Evolutionary conservation across 2,329 filamentous ascomycete species (phyloP).

Genomic region (Anthostomella pinea): DNA sequence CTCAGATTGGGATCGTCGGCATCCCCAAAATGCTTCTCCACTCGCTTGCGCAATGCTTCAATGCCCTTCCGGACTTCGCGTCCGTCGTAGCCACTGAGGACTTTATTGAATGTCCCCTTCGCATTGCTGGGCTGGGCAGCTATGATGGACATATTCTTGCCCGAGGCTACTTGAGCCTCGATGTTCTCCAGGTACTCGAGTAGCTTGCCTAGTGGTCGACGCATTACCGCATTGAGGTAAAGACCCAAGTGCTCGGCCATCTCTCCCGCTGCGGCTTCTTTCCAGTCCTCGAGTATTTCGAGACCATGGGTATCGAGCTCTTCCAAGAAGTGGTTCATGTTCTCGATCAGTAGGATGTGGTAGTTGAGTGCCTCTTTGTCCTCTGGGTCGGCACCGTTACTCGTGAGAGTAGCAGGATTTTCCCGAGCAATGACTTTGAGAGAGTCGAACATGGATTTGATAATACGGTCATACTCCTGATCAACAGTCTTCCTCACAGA

Average conservation of each 20-base stretch:
- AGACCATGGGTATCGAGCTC: constrained; percentile 77
- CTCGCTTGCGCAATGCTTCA: constrained; percentile 81
- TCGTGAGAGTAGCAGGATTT: constrained; percentile 52
- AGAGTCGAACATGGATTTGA: constrained; percentile 95
- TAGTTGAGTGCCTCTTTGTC: constrained; percentile 97
- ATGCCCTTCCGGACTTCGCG: constrained; percentile 90
- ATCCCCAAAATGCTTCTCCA: constrained; percentile 97
- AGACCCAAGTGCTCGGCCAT: constrained; percentile 82
- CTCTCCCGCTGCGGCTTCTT: constrained; percentile 71
- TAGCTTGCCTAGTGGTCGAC: constrained; percentile 83
- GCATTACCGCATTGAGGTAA: constrained; percentile 85
- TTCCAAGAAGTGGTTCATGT: constrained; percentile 97
- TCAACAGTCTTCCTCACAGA: constrained; percentile 76
- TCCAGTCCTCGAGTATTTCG: constrained; percentile 79
- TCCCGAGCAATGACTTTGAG: constrained; percentile 87
- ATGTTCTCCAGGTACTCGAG: constrained; percentile 90
- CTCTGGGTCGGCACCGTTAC: constrained; percentile 58
- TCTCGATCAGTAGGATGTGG: constrained; percentile 95
- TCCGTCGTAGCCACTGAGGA: constrained; percentile 74
- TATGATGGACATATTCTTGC: constrained; percentile 61
- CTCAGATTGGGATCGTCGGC: constrained; percentile 71
- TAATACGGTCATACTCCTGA: constrained; percentile 81
- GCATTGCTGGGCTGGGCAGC: constrained; percentile 80
- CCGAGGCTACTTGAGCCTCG: constrained; percentile 65
- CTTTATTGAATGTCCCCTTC: constrained; percentile 79